Base-by-base conservation (phyloP, 139 green algal species). In the Diplosphaera chodatii region DNA sequence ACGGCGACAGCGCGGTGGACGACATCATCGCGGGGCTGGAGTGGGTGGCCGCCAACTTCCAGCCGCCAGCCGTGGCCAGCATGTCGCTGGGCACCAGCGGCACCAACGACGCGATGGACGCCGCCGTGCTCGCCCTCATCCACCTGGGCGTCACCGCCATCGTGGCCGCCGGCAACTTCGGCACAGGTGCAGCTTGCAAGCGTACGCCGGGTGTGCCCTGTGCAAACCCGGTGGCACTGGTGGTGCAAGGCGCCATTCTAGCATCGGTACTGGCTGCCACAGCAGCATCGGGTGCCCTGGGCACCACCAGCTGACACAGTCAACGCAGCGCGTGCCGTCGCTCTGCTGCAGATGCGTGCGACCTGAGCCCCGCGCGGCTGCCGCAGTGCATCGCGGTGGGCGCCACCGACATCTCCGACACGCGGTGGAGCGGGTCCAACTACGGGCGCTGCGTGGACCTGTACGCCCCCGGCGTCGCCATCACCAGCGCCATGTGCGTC, bases 401-500 rank as follows among this genome's bases (percentile, higher is more conserved):
- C 1, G 77, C 81, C 27, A 77, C 68, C 21, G 72, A 77, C 30
- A 40, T 48, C 15, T 40, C n/a, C 3, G 81, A 86, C 69, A 63
- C 31, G 4, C 77, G 77, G 1, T 88, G 83, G 80, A 25, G 70
- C 10, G 73, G 55, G n/a, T 80, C 77, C 56, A 89, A 89, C 78
- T 89, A 82, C 63, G 86, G 86, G 34, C 28, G 68, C 4, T 92
- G 86, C 76, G 79, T 92, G 70, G 81, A 89, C 63, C 40, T 92
- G 59, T 84, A 83, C 71, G 85, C 83, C 2, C 86, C 86, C 0
- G 86, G 86, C 10, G 85, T 87, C 1, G 63, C 29, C 25, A 81
- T 92, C 15, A 30, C 74, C 41, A 80, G 66, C 27, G 82, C 80
- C 0, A 77, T 86, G 23, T 48, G 74, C 33, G 68, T 33, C n/a